These are phyloP conservation scores for Ophiosphaerella korrae DNA, from an alignment of 2,329 filamentous ascomycete genomes.

Conservation along the genomic window DNA sequence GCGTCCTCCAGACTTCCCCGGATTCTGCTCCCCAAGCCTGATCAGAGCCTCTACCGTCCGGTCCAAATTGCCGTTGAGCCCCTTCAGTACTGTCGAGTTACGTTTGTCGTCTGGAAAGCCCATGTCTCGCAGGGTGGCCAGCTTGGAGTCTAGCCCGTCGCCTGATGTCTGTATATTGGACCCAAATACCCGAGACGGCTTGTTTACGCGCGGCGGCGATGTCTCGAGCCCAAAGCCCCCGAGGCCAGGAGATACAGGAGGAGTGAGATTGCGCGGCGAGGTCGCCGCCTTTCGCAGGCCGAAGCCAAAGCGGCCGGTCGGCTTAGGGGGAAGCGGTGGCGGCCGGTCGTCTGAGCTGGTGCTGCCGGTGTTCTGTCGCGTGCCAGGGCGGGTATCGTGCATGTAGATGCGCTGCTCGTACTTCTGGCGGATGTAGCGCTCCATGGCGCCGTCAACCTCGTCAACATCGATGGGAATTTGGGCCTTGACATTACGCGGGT, in stretches of 20 bases:
- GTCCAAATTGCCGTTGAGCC: constrained; percentile 82
- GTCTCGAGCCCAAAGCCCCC: constrained; percentile 38
- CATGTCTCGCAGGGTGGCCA: constrained; percentile 82
- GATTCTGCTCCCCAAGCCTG: constrained; percentile 70
- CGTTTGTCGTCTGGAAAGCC: constrained; percentile 84
- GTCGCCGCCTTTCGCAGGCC: constrained; percentile 73
- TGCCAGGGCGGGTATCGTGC: constrained; percentile 45
- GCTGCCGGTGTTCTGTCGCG: constrained; percentile 62
- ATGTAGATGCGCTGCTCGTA: constrained; percentile 72
- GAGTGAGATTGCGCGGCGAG: constrained; percentile 65
- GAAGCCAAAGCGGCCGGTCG: constrained; percentile 65
- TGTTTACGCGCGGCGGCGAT: constrained; percentile 58
- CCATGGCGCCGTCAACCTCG: constrained; percentile 92
- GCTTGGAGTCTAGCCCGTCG: constrained; percentile 73
- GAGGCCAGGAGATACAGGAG: constrained; percentile 40
- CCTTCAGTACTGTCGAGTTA: constrained; percentile 81
- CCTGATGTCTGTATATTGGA: constrained; percentile 62
- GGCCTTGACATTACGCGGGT: constrained; percentile 80
- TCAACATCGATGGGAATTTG: constrained; percentile 88
- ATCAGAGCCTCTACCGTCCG: constrained; percentile 84
- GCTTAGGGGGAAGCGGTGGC: constrained; percentile 65
- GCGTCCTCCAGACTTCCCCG: constrained; percentile 50
- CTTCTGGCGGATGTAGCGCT: constrained; percentile 92
- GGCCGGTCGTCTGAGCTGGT: constrained; percentile 62
- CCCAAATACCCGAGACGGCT: constrained; percentile 70